These are phyloP conservation scores for Exophiala sp. DNA, from an alignment of 2,329 filamentous ascomycete genomes.

Conservation along the genomic window DNA sequence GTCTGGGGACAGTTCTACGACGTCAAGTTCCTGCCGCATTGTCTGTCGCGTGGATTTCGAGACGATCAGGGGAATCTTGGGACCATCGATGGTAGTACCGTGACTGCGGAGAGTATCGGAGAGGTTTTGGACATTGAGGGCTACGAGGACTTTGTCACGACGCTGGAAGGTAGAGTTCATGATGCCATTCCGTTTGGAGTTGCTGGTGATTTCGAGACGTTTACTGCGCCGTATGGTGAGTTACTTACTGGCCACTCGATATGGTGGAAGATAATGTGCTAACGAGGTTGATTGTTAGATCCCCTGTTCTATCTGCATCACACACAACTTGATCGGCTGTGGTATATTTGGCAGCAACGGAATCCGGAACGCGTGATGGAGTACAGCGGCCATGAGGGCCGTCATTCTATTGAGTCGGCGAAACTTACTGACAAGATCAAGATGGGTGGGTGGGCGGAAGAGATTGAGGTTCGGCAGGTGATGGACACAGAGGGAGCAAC, in stretches of 20 bases:
- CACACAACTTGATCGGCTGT: slow-evolving; percentile 32
- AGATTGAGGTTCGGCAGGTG: too few relatives aligned
- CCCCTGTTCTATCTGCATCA: slow-evolving; percentile 35
- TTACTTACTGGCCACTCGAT: background rate
- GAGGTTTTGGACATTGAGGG: background rate
- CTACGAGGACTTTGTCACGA: slow-evolving; percentile 4
- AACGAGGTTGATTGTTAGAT: slow-evolving; percentile 14
- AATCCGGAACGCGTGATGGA: slow-evolving; percentile 17
- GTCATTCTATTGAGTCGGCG: background rate
- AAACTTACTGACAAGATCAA: too few relatives aligned
- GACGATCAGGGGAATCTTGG: background rate
- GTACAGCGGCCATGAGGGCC: slow-evolving; percentile 18
- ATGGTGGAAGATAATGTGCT: background rate
- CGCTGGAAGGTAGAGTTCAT: slow-evolving; percentile 3
- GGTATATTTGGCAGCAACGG: slow-evolving; percentile 32
- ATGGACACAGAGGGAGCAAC: too few relatives aligned
- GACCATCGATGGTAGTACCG: background rate
- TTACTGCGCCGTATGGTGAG: slow-evolving; percentile 4
- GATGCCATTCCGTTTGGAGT: slow-evolving; percentile 6
- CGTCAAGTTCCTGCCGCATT: slow-evolving; percentile 1
- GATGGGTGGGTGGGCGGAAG: too few relatives aligned
- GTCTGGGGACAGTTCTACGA: background rate
- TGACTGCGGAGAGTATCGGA: background rate
- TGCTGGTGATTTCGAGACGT: slow-evolving; percentile 5
- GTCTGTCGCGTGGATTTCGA: slow-evolving; percentile 7